These are phyloP conservation scores for Erodium trifolium DNA, from an alignment of 441 rosid genomes.

Conservation along the genomic window DNA sequence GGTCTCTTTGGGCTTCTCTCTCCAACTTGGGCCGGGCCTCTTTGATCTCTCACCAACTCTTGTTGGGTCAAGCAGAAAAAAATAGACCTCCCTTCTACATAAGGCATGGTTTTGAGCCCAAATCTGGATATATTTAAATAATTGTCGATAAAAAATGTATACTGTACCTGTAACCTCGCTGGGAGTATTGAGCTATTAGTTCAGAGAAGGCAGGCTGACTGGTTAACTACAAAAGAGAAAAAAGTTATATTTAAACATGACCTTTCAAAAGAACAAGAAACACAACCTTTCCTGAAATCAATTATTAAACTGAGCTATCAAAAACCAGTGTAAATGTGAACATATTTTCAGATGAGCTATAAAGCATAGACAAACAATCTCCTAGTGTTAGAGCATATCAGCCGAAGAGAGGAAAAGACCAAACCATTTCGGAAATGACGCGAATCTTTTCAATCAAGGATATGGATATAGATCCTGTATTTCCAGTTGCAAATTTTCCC, in stretches of 20 bases:
- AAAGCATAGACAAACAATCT: background rate
- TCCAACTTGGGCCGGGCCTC: no score
- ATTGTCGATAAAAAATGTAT: background rate
- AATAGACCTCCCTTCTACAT: no score
- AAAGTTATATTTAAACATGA: constrained; percentile 18
- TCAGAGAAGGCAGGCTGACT: constrained; percentile 71
- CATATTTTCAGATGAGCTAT: background rate
- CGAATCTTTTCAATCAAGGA: constrained; percentile 55
- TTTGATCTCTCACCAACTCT: no score
- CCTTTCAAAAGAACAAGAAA: constrained; percentile 13
- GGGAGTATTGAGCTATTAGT: constrained; percentile 56
- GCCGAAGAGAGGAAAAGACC: constrained; percentile 19
- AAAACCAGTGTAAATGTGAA: background rate
- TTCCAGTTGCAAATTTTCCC: constrained; percentile 48
- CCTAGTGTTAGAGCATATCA: background rate
- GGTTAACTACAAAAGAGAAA: constrained; percentile 44
- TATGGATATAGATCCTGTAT: constrained; percentile 58
- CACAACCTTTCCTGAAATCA: background rate
- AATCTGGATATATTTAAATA: no score
- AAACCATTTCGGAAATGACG: constrained; percentile 44
- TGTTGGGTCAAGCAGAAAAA: no score
- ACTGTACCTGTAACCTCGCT: constrained; percentile 65
- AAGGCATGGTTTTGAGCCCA: no score
- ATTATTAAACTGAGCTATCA: background rate
- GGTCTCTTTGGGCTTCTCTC: no score